These are phyloP conservation scores for Cercospora sp. DNA, from an alignment of 2,329 filamentous ascomycete species.

Conservation along the genomic window DNA sequence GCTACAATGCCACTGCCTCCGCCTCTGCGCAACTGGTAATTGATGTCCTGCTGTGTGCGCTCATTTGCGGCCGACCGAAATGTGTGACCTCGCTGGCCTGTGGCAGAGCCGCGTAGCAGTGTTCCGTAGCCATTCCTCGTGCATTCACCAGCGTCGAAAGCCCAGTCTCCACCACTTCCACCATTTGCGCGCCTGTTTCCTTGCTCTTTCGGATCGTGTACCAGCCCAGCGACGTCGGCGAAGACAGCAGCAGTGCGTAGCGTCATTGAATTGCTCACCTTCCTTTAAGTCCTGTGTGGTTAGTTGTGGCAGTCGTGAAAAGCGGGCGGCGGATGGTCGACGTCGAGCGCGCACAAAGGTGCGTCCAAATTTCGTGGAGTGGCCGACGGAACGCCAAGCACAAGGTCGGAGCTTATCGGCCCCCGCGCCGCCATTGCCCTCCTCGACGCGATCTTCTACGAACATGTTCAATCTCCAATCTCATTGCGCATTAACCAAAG, in stretches of 20 bases:
- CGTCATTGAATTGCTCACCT: neutral
- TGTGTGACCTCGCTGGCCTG: neutral
- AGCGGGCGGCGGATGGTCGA: neutral
- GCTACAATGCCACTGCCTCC: neutral
- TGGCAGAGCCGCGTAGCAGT: neutral
- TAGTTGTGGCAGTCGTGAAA: slow-evolving; percentile 6
- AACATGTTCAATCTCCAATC: neutral
- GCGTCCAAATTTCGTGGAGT: slow-evolving; percentile 6
- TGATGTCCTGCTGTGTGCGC: neutral
- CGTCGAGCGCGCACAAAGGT: neutral
- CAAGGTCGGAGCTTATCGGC: neutral
- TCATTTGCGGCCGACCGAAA: neutral
- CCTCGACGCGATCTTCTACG: neutral
- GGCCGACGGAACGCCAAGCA: neutral
- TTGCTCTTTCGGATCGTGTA: neutral
- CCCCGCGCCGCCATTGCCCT: neutral
- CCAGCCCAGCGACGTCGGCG: neutral
- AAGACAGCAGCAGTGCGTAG: neutral
- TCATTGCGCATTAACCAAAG: neutral
- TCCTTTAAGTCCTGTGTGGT: slow-evolving; percentile 1
- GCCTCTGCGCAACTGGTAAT: neutral
- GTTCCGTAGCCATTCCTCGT: neutral
- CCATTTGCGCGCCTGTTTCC: neutral
- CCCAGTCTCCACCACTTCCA: neutral
- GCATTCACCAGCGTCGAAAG: neutral